These are phyloP conservation scores for Wickerhamomyces mucosus DNA, from an alignment of 805 yeast genomes.

Conservation along the genomic window DNA sequence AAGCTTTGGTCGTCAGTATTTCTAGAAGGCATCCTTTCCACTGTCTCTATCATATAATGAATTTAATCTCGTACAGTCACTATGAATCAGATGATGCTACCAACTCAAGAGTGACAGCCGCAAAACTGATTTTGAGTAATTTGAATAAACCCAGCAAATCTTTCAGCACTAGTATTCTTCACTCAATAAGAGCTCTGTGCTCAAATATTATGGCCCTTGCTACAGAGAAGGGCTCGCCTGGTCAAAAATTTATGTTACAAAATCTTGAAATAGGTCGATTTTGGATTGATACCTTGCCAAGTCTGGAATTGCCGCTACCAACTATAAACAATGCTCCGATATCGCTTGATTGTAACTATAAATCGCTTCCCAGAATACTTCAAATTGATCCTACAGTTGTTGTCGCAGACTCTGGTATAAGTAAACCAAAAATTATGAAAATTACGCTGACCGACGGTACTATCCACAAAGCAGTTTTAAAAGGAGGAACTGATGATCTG, in stretches of 20 bases:
- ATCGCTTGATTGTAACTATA: constrained; percentile 35
- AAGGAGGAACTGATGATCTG: constrained; percentile 84
- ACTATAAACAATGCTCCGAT: constrained; percentile 39
- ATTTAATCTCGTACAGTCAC: constrained; percentile 39
- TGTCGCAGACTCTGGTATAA: constrained; percentile 77
- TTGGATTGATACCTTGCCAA: constrained; percentile 48
- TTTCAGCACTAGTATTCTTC: constrained; percentile 24
- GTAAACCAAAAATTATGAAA: constrained; percentile 73
- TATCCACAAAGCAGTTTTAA: constrained; percentile 51
- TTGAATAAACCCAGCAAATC: constrained; percentile 21
- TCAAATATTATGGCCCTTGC: constrained; percentile 44
- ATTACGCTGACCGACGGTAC: constrained; percentile 50
- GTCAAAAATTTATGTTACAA: constrained; percentile 16
- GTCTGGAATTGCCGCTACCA: constrained; percentile 54
- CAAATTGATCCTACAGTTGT: constrained; percentile 35
- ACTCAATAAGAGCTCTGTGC: constrained; percentile 41
- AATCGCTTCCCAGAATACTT: constrained; percentile 35
- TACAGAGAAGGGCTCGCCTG: constrained; percentile 28
- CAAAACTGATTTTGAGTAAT: constrained; percentile 35
- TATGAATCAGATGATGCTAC: constrained; percentile 28
- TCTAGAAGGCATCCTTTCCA: constrained; percentile 63
- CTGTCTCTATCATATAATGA: constrained; percentile 51
- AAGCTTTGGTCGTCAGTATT: constrained; percentile 35
- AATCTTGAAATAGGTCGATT: constrained; percentile 33
- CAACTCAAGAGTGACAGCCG: constrained; percentile 42